Evolutionary conservation across 2,329 filamentous ascomycete genomes (phyloP).

Genomic region (Alternaria angustiovoidea): DNA sequence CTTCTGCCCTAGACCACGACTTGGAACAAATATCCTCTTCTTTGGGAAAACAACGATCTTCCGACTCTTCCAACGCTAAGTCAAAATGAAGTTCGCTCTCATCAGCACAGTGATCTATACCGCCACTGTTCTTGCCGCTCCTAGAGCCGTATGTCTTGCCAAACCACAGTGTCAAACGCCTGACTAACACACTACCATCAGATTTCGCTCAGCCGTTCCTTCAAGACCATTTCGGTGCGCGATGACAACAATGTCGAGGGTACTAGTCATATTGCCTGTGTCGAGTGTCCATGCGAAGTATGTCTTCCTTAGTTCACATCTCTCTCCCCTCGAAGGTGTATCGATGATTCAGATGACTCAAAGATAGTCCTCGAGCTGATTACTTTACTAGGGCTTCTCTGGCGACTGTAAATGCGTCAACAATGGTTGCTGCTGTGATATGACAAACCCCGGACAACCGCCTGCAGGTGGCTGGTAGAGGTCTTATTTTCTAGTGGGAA

Average conservation of each 20-base stretch:
- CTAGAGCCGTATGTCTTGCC: slow-evolving; percentile 3
- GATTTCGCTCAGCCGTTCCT: slow-evolving; percentile 13
- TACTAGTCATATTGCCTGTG: slow-evolving; percentile 5
- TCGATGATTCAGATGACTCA: background rate
- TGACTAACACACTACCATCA: background rate
- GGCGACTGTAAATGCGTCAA: slow-evolving; percentile 7
- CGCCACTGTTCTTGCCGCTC: slow-evolving; percentile 10
- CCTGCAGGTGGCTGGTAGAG: slow-evolving; percentile 6
- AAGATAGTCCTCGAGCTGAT: background rate
- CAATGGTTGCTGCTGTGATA: slow-evolving; percentile 9
- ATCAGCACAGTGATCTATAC: slow-evolving; percentile 7
- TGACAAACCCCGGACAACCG: background rate
- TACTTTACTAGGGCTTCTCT: background rate
- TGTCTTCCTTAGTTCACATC: background rate
- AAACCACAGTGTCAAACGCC: background rate
- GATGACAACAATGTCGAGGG: background rate
- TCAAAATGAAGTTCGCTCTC: slow-evolving; percentile 12
- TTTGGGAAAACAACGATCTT: background rate
- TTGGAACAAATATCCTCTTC: background rate
- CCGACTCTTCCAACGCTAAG: background rate
- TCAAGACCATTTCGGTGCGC: slow-evolving; percentile 6
- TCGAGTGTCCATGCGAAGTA: slow-evolving; percentile 14
- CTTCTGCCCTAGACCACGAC: background rate
- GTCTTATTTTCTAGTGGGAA: background rate
- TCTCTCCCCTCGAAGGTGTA: background rate